These are phyloP conservation scores for Acacia pycnantha DNA, from an alignment of 331 rosid species.

Conservation along the genomic window DNA sequence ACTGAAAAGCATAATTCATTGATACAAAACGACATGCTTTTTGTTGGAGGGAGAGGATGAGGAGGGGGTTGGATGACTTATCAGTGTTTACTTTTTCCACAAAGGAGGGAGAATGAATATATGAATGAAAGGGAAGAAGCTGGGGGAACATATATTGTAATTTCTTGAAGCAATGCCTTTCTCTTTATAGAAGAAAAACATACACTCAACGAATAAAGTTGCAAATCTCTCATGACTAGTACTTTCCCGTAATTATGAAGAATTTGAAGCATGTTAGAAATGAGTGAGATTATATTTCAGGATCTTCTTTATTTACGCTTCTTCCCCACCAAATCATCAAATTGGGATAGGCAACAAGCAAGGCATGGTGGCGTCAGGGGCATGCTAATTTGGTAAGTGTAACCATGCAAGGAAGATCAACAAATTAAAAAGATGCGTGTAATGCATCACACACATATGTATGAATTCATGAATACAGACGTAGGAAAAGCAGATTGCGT, in stretches of 20 bases:
- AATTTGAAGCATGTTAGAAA: neutral
- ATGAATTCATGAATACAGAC: neutral
- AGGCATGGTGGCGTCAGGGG: neutral
- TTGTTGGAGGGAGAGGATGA: neutral
- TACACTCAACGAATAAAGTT: slow-evolving; percentile 18
- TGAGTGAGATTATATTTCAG: neutral
- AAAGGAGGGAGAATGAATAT: too few relatives aligned
- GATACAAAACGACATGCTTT: neutral
- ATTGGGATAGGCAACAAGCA: neutral
- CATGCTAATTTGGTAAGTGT: neutral
- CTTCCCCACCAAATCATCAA: neutral
- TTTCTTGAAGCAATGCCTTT: slow-evolving; percentile 33
- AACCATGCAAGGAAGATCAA: neutral
- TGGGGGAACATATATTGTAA: neutral
- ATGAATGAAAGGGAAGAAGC: neutral
- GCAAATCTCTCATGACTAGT: neutral
- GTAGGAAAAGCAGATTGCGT: neutral
- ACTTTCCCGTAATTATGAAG: neutral
- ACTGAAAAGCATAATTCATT: neutral
- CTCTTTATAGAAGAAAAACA: neutral
- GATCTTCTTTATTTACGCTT: neutral
- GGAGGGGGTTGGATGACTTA: neutral
- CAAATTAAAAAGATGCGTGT: neutral
- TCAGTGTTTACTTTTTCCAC: too few relatives aligned
- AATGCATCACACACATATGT: neutral